Evolutionary conservation across 768 basidiomycete genomes (phyloP), one percentile per base, ranked within the genome.

Genomic region (Kwoniella mangroviensis): DNA sequence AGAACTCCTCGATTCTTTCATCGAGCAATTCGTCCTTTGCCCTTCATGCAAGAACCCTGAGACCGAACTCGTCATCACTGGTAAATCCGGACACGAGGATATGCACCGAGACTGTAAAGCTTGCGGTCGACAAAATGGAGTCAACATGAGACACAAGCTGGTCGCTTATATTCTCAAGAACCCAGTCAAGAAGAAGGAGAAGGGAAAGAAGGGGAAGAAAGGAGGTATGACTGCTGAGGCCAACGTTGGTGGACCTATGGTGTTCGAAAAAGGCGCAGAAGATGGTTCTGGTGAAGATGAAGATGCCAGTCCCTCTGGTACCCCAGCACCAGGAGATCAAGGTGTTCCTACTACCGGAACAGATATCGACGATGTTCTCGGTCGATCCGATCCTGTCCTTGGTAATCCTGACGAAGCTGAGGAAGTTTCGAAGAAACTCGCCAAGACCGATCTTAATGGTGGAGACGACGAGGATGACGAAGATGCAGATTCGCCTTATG

Each of bases 41-140:
- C 90, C 90, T 69, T 89, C 92, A 11, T 99, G 97, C 91, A 98
- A 98, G 86, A 99, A 99, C 82, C 97, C 97, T 12, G 97, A 99
- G 85, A 99, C 97, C 41, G 95, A 98, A 79, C 89, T 98, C 55
- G 84, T 93, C 85, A 88, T 99, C 82, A 89, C 93, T 83, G 79
- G 79, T 58, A 75, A 74, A 43, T 75, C 73, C 41, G 95, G 93
- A 84, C 86, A 84, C 67, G 97, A 98, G 77, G 89, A 91, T 74
- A 94, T 98, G 81, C 89, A 91, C 74, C 89, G 95, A 70, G 95
- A 99, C 84, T 99, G 97, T 88, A 98, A 98, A 85, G 97, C 97
- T 28, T 99, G 97, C 78, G 97, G 97, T 63, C 90, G 94, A 79
- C 89, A 92, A 75, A 94, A 92, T 58, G 89, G 86, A 52, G 87